Conservation (phyloP, 495 filamentous ascomycete species). For the Aspergillus mulundensis region DNA sequence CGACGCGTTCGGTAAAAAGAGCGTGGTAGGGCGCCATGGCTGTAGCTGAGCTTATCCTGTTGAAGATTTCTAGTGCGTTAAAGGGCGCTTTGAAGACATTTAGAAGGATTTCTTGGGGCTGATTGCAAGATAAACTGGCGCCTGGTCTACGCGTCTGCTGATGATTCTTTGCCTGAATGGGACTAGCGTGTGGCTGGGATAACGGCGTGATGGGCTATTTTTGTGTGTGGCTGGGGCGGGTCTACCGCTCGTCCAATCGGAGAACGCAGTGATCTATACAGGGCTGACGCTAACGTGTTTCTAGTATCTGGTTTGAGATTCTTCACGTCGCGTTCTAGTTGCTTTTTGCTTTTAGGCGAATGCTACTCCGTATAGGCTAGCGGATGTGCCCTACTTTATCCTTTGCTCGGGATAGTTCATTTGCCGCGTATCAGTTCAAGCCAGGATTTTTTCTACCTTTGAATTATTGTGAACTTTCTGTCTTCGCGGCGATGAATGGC, state of each 20-base stretch:
- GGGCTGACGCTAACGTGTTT: slow-evolving; percentile 4
- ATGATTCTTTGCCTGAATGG: slow-evolving; percentile 14
- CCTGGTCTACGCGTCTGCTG: slow-evolving; percentile 17
- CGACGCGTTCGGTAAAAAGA: slow-evolving; percentile 20
- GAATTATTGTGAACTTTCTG: too few species aligned
- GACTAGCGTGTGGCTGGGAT: slow-evolving; percentile 14
- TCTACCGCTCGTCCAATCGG: not conserved
- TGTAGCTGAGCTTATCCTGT: slow-evolving; percentile 8
- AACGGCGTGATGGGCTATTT: slow-evolving; percentile 12
- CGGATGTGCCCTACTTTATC: too few species aligned
- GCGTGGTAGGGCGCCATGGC: slow-evolving; percentile 33
- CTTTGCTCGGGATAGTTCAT: too few species aligned
- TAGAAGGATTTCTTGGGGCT: not conserved
- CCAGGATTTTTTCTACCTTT: too few species aligned
- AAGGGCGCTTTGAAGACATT: not conserved
- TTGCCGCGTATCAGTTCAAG: too few species aligned
- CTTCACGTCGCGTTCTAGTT: not conserved
- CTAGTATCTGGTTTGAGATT: not conserved
- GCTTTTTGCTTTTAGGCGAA: too few species aligned
- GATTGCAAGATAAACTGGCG: slow-evolving; percentile 6
- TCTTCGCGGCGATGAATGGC: too few species aligned
- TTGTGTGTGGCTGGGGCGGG: slow-evolving; percentile 18
- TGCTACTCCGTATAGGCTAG: too few species aligned
- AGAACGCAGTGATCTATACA: not conserved
- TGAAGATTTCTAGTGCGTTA: not conserved